Conservation (phyloP, 176 grass and related monocot genomes). For the Coix lacrymajobi region DNA sequence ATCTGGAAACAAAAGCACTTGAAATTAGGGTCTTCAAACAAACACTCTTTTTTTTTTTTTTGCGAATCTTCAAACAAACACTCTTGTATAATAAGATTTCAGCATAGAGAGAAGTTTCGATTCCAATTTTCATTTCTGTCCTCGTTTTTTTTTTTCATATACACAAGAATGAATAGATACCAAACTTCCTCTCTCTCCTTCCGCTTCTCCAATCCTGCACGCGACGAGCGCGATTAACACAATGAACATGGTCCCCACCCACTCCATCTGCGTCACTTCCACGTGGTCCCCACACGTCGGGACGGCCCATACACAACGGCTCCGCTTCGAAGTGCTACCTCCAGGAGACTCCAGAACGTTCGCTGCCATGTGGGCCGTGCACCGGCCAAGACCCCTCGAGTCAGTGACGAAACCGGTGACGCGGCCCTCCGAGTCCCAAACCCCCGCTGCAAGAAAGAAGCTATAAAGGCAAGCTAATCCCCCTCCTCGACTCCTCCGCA, state of each 20-base stretch:
- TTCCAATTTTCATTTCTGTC: not conserved
- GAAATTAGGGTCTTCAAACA: no score
- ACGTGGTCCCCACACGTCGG: not conserved
- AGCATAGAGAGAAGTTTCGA: not conserved
- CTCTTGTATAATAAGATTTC: no score
- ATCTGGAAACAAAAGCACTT: no score
- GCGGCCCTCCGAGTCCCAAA: not conserved
- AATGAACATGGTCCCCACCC: not conserved
- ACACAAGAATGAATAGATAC: not conserved
- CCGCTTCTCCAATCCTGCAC: not conserved
- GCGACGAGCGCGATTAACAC: not conserved
- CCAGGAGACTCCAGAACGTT: not conserved
- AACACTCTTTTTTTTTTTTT: no score
- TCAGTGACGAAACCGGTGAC: not conserved
- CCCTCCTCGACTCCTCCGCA: not conserved
- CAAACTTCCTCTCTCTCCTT: not conserved
- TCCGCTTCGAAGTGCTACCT: not conserved
- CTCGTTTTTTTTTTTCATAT: not conserved
- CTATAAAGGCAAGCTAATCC: slow-evolving; percentile 20
- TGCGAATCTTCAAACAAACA: no score
- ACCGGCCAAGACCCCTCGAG: accelerated
- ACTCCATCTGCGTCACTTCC: not conserved
- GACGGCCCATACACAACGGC: not conserved
- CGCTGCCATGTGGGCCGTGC: not conserved
- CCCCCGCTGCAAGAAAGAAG: slow-evolving; percentile 30